Conservation (phyloP, 2,329 filamentous ascomycete species). For the Phaeosphaeriaceae sp. region DNA sequence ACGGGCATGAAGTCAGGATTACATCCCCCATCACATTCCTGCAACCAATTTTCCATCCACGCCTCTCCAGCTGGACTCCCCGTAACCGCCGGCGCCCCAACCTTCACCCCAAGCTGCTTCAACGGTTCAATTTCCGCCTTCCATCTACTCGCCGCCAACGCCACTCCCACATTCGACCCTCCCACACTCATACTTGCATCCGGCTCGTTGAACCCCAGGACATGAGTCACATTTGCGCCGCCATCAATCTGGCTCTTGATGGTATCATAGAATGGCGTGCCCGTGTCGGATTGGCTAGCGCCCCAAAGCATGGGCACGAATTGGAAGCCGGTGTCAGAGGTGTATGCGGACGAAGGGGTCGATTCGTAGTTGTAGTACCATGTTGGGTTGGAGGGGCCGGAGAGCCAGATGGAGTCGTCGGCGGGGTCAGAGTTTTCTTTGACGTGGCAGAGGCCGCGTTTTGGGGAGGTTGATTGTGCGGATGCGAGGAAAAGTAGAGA, state of each 20-base stretch:
- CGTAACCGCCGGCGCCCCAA: conserved; percentile 76
- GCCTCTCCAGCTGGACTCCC: conserved; percentile 66
- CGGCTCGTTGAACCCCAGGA: conserved; percentile 83
- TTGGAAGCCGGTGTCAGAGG: conserved; percentile 59
- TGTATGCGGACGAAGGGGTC: conserved; percentile 63
- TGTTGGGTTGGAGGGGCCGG: conserved; percentile 64
- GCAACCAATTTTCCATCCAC: conserved; percentile 74
- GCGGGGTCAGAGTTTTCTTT: conserved; percentile 61
- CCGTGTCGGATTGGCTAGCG: conserved; percentile 50
- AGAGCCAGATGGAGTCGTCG: conserved; percentile 74
- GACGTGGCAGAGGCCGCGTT: conserved; percentile 78
- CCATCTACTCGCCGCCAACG: conserved; percentile 72
- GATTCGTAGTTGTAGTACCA: conserved; percentile 87
- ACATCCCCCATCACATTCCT: conserved; percentile 60
- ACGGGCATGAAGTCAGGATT: conserved; percentile 60
- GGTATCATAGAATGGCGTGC: conserved; percentile 67
- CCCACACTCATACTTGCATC: conserved; percentile 66
- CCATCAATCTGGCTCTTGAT: conserved; percentile 64
- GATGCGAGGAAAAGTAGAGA: conserved; percentile 5
- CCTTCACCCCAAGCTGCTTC: conserved; percentile 66
- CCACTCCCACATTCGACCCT: conserved; percentile 69
- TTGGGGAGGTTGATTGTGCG: conserved; percentile 56
- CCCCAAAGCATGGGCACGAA: conserved; percentile 88
- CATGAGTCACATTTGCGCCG: conserved; percentile 68
- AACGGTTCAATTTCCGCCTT: conserved; percentile 76